phyloP scores from a whole-genome alignment of 2,329 filamentous ascomycete species.

The Cercospora sp. region DNA sequence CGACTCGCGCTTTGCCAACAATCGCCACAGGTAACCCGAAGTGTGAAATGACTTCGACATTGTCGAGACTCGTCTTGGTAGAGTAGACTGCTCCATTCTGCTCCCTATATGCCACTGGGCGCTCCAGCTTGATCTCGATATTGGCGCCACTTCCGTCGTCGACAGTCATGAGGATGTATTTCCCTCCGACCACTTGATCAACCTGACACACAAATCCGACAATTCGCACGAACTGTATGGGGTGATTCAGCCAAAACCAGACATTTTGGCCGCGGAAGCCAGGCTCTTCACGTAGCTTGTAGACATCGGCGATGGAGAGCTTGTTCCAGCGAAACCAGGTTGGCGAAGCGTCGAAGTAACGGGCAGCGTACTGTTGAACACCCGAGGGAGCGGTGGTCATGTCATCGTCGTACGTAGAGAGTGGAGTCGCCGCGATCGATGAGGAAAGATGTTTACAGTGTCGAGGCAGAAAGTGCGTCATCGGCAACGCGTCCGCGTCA shows the following conservation, averaged over 20 bases:
- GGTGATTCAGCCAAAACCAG: constrained; percentile 58
- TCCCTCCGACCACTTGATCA: constrained; percentile 39
- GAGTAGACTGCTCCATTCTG: constrained; percentile 8
- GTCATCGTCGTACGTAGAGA: constrained; percentile 33
- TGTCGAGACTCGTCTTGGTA: constrained; percentile 39
- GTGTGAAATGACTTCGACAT: constrained; percentile 42
- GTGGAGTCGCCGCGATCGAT: constrained; percentile 8
- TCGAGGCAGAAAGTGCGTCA: constrained; percentile 12
- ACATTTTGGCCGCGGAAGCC: constrained; percentile 58
- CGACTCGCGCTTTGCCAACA: constrained; percentile 40
- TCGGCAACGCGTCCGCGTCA: constrained; percentile 9
- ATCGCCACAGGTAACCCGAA: constrained; percentile 49
- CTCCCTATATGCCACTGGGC: constrained; percentile 22
- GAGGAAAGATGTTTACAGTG: constrained; percentile 16
- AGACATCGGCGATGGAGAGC: constrained; percentile 58
- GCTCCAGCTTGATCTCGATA: constrained; percentile 57
- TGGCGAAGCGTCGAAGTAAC: constrained; percentile 61
- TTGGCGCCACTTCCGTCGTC: constrained; percentile 63
- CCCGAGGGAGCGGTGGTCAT: constrained; percentile 37
- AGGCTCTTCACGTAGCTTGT: constrained; percentile 49
- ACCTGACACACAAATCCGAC: constrained; percentile 50
- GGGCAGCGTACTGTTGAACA: constrained; percentile 55
- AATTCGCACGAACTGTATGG: constrained; percentile 51
- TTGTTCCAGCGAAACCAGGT: constrained; percentile 66
- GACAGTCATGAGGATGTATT: constrained; percentile 53